Evolutionary conservation across 2,329 filamentous ascomycete species (phyloP).

Genomic region (Penicillium verrucosum): DNA sequence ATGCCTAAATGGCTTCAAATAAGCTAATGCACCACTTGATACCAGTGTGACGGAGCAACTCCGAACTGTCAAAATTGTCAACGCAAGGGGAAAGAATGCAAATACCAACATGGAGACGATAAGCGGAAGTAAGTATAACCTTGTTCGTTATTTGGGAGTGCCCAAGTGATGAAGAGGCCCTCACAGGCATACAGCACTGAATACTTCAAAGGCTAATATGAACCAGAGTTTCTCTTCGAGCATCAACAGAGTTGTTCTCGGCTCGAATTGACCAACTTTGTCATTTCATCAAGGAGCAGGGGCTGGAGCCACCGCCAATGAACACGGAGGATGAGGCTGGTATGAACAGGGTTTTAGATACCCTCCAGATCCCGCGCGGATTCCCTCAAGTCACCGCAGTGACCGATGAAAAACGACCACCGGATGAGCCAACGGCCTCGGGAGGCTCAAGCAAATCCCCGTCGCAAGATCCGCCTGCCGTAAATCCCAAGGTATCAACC

Average conservation of each 20-base stretch:
- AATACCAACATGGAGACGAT: conserved; percentile 40
- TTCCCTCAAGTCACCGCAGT: conserved; percentile 13
- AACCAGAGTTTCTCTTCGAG: conserved; percentile 35
- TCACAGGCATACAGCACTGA: background rate
- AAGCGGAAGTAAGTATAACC: conserved; percentile 38
- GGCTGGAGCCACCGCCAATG: conserved; percentile 41
- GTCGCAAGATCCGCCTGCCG: conserved; percentile 11
- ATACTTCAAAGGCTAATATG: conserved; percentile 9
- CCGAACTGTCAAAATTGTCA: conserved; percentile 40
- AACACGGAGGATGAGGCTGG: conserved; percentile 36
- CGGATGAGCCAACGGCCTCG: background rate
- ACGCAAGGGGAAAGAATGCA: conserved; percentile 39
- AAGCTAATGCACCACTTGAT: conserved; percentile 3
- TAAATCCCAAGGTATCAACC: conserved; percentile 12
- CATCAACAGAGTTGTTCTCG: conserved; percentile 38
- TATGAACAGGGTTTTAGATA: conserved; percentile 40
- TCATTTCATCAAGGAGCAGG: conserved; percentile 43
- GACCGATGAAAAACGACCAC: background rate
- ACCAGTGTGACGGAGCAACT: conserved; percentile 38
- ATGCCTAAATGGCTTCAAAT: background rate
- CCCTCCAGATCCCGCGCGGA: conserved; percentile 33
- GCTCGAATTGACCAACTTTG: conserved; percentile 38
- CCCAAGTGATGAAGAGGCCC: background rate
- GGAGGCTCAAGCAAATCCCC: conserved; percentile 9
- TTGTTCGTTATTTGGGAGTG: background rate